Evolutionary conservation across 306 rosid genomes (phyloP).

Genomic region (Quercus gilva): DNA sequence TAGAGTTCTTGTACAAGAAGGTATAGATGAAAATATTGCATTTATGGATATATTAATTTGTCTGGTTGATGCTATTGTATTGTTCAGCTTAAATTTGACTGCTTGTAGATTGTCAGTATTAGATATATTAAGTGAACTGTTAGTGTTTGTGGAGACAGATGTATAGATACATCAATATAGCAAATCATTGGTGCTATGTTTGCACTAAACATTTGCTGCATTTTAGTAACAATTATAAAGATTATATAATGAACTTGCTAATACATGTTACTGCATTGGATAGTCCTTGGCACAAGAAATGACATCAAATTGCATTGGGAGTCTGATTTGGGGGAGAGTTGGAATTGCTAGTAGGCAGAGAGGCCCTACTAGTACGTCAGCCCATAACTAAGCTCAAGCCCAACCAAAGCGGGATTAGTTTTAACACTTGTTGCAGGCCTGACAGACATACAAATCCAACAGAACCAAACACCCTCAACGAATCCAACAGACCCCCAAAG

Average conservation of each 20-base stretch:
- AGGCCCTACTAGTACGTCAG: not conserved
- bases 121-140: not conserved
- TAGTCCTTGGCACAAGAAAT: not conserved
- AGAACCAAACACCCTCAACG: not conserved
- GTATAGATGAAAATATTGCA: constrained; percentile 38
- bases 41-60: constrained; percentile 18
- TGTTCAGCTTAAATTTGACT: constrained; percentile 9
- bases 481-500: not conserved
- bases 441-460: not conserved
- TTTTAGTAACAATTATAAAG: not conserved
- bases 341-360: not conserved
- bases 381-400: not conserved
- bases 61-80: constrained; percentile 21
- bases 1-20: constrained; percentile 94
- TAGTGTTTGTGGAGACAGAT: not conserved
- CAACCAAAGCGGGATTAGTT: not conserved
- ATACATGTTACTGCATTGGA: not conserved
- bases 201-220: not conserved
- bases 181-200: not conserved
- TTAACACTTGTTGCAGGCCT: not conserved
- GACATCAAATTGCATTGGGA: not conserved
- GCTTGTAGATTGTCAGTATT: not conserved
- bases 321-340: not conserved
- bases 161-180: not conserved
- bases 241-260: constrained; percentile 9